Conservation (phyloP, 305 asterid genomes). For the Fraxinus ornus region DNA sequence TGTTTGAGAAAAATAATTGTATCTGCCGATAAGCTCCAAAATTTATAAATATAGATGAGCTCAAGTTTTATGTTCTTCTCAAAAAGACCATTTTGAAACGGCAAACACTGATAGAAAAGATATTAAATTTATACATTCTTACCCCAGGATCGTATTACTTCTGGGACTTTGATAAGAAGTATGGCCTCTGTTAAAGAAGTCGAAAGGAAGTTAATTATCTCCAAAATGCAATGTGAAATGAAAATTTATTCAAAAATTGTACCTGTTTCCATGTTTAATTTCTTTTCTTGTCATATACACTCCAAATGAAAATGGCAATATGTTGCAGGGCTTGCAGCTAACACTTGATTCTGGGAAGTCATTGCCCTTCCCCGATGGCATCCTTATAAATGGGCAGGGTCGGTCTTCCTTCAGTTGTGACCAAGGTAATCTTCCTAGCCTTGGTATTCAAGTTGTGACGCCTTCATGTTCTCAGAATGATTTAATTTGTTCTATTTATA, state of each 20-base stretch:
- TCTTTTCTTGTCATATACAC: neutral
- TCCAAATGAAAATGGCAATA: neutral
- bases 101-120: neutral
- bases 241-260: neutral
- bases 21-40: neutral
- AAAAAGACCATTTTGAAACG: neutral
- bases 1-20: neutral
- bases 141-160: neutral
- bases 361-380: slow-evolving; percentile 65
- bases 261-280: neutral
- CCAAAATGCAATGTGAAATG: neutral
- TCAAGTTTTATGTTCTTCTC: neutral
- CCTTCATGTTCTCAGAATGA: neutral
- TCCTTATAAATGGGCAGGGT: slow-evolving; percentile 73
- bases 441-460: neutral
- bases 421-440: slow-evolving; percentile 46
- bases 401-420: slow-evolving; percentile 57
- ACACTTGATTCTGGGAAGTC: slow-evolving; percentile 70
- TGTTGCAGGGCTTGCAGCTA: slow-evolving; percentile 66
- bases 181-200: neutral
- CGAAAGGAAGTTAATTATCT: neutral
- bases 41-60: neutral
- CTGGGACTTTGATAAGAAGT: neutral
- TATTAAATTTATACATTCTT: neutral
- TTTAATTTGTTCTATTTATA: neutral